Conservation (phyloP, 176 grass and related monocot genomes). For the Phoenix roebelenii region DNA sequence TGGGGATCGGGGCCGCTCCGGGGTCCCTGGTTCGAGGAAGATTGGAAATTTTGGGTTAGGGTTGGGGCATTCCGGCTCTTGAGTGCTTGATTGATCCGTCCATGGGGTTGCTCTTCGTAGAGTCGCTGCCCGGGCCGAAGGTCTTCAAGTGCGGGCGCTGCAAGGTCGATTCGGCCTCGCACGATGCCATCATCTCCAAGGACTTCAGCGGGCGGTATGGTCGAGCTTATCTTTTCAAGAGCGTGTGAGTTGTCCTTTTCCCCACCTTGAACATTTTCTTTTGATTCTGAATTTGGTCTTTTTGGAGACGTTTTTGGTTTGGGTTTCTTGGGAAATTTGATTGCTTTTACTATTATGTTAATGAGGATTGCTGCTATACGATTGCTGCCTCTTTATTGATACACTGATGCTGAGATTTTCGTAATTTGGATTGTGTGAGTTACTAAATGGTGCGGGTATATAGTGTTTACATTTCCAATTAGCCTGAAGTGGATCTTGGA, state of each 20-base stretch:
- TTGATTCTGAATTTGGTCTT: too few relatives aligned
- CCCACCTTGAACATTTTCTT: not conserved
- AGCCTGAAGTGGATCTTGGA: too few relatives aligned
- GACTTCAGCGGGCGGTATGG: slow-evolving; percentile 63
- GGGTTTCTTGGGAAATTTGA: too few relatives aligned
- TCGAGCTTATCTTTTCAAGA: slow-evolving; percentile 70
- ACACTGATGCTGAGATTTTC: too few relatives aligned
- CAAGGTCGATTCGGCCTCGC: slow-evolving; percentile 77
- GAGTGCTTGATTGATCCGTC: slow-evolving; percentile 7
- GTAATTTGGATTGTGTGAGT: too few relatives aligned
- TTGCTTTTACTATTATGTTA: too few relatives aligned
- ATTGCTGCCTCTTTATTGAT: too few relatives aligned
- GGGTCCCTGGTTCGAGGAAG: not conserved
- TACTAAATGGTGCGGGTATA: too few relatives aligned
- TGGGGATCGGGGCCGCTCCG: not conserved
- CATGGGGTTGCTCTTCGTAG: slow-evolving; percentile 80
- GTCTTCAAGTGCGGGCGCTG: slow-evolving; percentile 74
- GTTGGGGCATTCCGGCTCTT: not conserved
- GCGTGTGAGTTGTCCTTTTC: slow-evolving; percentile 44
- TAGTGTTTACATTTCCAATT: too few relatives aligned
- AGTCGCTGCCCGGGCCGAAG: slow-evolving; percentile 61
- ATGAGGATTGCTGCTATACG: too few relatives aligned
- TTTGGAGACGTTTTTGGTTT: too few relatives aligned
- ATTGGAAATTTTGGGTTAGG: not conserved
- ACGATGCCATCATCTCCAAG: slow-evolving; percentile 68